Percentiles rank a stretch among this genome's conserved stretches.
Conservation (phyloP, 1,139 yeast species). For the Protomyces pachydermus region DNA sequence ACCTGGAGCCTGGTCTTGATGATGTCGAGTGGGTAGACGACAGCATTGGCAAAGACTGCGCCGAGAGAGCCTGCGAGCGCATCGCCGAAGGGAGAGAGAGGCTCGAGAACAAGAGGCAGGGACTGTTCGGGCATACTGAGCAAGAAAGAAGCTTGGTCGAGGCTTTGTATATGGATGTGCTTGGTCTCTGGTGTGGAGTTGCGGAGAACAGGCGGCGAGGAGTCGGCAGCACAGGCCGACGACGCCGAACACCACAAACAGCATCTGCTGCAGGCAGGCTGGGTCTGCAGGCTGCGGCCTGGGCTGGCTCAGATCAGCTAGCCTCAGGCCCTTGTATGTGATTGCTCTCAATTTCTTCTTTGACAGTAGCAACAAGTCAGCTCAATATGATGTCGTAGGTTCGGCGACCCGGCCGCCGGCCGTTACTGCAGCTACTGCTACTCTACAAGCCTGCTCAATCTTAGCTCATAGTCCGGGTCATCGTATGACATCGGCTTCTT, state of each 20-base stretch:
- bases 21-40: slow-evolving; percentile 84
- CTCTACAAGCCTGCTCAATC: not conserved
- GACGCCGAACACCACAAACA: too few species aligned
- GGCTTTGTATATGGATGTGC: too few species aligned
- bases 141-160: not conserved
- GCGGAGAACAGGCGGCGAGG: not conserved
- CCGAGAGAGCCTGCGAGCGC: slow-evolving; percentile 85
- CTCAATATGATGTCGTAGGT: too few species aligned
- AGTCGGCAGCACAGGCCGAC: not conserved
- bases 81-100: slow-evolving; percentile 53
- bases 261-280: too few species aligned
- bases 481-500: too few species aligned
- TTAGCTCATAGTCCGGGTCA: not conserved
- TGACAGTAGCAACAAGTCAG: too few species aligned
- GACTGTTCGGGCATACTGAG: not conserved
- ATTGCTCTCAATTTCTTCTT: too few species aligned
- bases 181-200: not conserved
- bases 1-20: slow-evolving; percentile 73
- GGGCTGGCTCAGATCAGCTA: too few species aligned
- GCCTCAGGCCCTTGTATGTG: too few species aligned
- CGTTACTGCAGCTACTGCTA: not conserved
- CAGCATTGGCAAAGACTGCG: slow-evolving; percentile 73
- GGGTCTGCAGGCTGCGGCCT: too few species aligned
- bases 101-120: slow-evolving; percentile 14
- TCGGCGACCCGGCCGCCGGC: too few species aligned